Percentiles rank a stretch among this genome's conserved stretches.
phyloP scores from a whole-genome alignment of 345 rosid genomes.

The Excoecaria agallocha region DNA sequence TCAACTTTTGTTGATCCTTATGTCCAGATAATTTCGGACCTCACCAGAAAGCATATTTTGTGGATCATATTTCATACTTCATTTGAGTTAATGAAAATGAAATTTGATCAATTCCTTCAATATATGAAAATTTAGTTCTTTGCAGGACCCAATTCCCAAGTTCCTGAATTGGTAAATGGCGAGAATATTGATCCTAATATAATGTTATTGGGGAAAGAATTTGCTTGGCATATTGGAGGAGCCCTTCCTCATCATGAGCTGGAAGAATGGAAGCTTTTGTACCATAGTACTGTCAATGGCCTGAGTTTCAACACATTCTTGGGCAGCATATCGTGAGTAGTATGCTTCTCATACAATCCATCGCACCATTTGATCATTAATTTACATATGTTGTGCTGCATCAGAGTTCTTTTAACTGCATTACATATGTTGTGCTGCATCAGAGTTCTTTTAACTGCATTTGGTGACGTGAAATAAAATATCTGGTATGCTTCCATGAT shows the following conservation, averaged over 20 bases:
- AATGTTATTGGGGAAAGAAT: constrained; percentile 58
- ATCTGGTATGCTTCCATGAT: not conserved
- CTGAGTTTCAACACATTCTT: constrained; percentile 84
- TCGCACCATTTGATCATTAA: not conserved
- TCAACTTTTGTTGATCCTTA: not conserved
- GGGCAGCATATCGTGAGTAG: constrained; percentile 64
- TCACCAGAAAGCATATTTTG: no score
- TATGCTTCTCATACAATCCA: constrained; percentile 13
- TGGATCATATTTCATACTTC: not conserved
- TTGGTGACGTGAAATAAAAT: not conserved
- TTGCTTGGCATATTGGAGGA: constrained; percentile 97
- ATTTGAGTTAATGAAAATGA: not conserved
- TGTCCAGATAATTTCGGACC: not conserved
- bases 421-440: not conserved
- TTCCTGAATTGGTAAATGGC: constrained; percentile 52
- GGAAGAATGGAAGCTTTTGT: constrained; percentile 80
- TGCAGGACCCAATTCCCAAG: constrained; percentile 61
- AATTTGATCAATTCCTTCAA: not conserved
- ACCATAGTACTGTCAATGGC: constrained; percentile 75
- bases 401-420: constrained; percentile 2
- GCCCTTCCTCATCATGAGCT: constrained; percentile 72
- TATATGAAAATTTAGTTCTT: constrained; percentile 4
- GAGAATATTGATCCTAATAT: constrained; percentile 46
- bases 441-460: not conserved
- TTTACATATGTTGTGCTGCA: not conserved